Base-by-base conservation (phyloP, 2,329 filamentous ascomycete species). In the Aureobasidium sp. region DNA sequence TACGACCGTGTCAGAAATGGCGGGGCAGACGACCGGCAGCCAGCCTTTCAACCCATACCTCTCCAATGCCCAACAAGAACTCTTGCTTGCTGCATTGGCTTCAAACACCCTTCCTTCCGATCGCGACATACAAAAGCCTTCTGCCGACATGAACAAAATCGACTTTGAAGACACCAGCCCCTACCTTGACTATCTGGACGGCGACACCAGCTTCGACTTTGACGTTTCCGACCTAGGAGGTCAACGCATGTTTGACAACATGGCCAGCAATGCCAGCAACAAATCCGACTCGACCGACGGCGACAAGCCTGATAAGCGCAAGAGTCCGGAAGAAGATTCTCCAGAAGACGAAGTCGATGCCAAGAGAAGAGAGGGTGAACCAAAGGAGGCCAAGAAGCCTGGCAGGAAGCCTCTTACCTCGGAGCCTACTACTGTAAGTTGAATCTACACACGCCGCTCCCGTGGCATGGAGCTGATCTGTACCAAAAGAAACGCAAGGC, bases 331-430 rank as follows among this genome's bases (percentile, higher is more conserved):
- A 44, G 72, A 74, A 16, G 68, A 86, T 11, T 83, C 73, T 6
- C 74, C 83, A 1, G 85, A 86, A 5, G 86, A 78, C n/a, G 74
- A 73, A 24, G 78, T 77, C 39, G 81, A 81, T 60, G 81, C 82
- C 55, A 93, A 90, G 74, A 81, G 89, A 59, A 81, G 87, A 56
- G 90, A 95, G 70, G 82, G 85, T 55, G 84, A 89, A 53, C 88
- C 90, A 39, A 95, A 93, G 71, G 78, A 84, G 38, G 82, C 88
- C 21, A 97, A 97, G 81, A 98, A 97, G 73, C 91, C 93, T 4
- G 93, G 93, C 47, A 83, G 93, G 58, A 98, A 98, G 76, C 93
- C 91, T 17, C 77, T 97, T 63, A 97, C 89, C 42, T 94, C 88
- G 19, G 93, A 97, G 70, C 93, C 93, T 21, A 97, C 88, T 61